Evolutionary conservation across 2,329 filamentous ascomycete species (phyloP).

Genomic region (Pseudocercospora pini-densiflorae): DNA sequence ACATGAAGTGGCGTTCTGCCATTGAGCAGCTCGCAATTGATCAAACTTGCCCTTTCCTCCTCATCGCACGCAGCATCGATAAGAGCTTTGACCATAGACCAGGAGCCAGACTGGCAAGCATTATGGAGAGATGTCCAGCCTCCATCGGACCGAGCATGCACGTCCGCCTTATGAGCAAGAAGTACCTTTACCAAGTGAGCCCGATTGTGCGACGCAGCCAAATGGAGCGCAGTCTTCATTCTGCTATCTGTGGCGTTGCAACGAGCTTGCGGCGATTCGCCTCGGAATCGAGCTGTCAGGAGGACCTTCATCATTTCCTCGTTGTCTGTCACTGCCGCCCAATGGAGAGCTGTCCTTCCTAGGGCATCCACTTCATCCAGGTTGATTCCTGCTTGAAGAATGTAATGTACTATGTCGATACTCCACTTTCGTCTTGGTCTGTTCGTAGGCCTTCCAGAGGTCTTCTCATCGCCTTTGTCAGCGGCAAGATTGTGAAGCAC

Average conservation of each 20-base stretch:
- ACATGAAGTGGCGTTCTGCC: constrained; percentile 35
- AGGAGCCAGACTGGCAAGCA: constrained; percentile 24
- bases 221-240: constrained; percentile 30
- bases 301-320: constrained; percentile 28
- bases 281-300: constrained; percentile 23
- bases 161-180: constrained; percentile 89
- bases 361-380: constrained; percentile 30
- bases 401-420: constrained; percentile 29
- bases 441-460: constrained; percentile 12
- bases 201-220: constrained; percentile 27
- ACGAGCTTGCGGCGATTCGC: constrained; percentile 24
- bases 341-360: constrained; percentile 33
- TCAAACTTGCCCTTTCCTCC: neutral
- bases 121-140: constrained; percentile 87
- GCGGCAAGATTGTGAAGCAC: constrained; percentile 50
- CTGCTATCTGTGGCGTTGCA: constrained; percentile 30
- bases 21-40: constrained; percentile 33
- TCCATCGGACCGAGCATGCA: constrained; percentile 85
- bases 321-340: constrained; percentile 33
- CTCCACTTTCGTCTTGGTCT: constrained; percentile 25
- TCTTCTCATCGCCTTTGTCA: constrained; percentile 38
- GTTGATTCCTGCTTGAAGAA: constrained; percentile 31
- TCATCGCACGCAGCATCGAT: constrained; percentile 31
- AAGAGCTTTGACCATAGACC: constrained; percentile 28
- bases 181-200: constrained; percentile 72